Base-by-base conservation (phyloP, 1,139 yeast species). In the Geotrichum cucujoidarum region DNA sequence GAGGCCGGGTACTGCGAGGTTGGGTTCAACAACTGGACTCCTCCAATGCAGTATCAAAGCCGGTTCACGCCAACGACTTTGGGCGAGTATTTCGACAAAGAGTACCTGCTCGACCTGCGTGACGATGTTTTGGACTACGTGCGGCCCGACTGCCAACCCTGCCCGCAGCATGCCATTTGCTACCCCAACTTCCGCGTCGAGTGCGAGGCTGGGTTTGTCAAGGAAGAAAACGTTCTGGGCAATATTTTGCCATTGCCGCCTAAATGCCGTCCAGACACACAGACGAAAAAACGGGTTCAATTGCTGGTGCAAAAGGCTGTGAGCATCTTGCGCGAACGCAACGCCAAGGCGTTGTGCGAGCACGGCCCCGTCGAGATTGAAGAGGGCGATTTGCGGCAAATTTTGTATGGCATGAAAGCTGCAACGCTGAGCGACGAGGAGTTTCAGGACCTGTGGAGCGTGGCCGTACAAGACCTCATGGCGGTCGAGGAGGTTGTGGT, bases 91-190 rank as follows among this genome's bases (percentile, higher is more conserved):
- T 49, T 49, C 33, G 51, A 51, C n/a, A 53, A 42, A 18, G 45
- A 48, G 18, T 43, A 52, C 18, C 35, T 48, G 3, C 41, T 49
- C 13, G 58, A 56, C 39, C 65, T 35, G 48, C 54, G 18, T 43
- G 56, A 60, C 33, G 47, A 43, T 20, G 48, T 47, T 4, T 38
- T 61, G 40, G 64, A 64, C 43, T 51, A 46, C n/a, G 54, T 68
- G 48, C 76, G 76, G 47, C 95, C 97, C 3, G 52, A 59, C 1
- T 92, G 97, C 66, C 68, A 76, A 6, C 77, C 77, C 32, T 90
- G 97, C 61, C 97, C 97, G 1, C 74, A 73, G 8, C 85, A 90
- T 65, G 95, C 94, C 1, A 71, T 78, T 44, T 92, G 97, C 63
- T 77, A 74, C 53, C 77, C 80, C 25, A 65, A 73, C 43, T 70